Conservation (phyloP, 2,329 filamentous ascomycete genomes). For the Fusarium citri region DNA sequence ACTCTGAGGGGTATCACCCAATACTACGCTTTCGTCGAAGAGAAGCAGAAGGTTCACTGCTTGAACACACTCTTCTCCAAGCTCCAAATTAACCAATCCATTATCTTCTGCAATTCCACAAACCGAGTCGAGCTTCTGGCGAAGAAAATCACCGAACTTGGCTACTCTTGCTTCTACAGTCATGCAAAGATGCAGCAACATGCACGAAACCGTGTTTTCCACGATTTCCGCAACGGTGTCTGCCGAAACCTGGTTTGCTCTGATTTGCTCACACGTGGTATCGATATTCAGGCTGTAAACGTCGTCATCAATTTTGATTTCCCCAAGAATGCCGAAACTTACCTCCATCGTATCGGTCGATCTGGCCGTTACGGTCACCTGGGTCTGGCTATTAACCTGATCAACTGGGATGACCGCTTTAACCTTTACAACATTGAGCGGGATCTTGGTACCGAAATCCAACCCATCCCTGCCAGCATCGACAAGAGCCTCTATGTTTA, state of each 20-base stretch:
- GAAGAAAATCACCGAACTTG: constrained; percentile 99
- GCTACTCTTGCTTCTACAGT: constrained; percentile 99
- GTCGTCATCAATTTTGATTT: constrained; percentile 99
- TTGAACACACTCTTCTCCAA: constrained; percentile 99
- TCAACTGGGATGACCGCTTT: constrained; percentile 99
- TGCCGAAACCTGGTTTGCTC: constrained; percentile 99
- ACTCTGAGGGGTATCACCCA: constrained; percentile 98
- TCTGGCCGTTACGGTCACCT: constrained; percentile 97
- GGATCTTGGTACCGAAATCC: constrained; percentile 96
- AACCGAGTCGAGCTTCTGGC: constrained; percentile 97
- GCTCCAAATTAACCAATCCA: constrained; percentile 99
- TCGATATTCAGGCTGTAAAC: constrained; percentile 99
- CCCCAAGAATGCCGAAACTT: constrained; percentile 98
- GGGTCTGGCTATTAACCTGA: constrained; percentile 97
- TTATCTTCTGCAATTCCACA: constrained; percentile 99
- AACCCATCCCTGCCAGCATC: constrained; percentile 92
- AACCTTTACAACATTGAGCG: constrained; percentile 99
- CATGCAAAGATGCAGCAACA: constrained; percentile 98
- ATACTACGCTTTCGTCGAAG: constrained; percentile 99
- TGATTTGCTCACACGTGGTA: constrained; percentile 96
- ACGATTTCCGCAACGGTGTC: constrained; percentile 98
- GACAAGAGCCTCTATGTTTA: constrained; percentile 99
- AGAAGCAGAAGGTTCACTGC: constrained; percentile 99
- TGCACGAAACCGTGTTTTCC: constrained; percentile 97
- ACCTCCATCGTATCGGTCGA: constrained; percentile 96